Conservation (phyloP, 2,329 filamentous ascomycete genomes). For the Cladosporium velox region DNA sequence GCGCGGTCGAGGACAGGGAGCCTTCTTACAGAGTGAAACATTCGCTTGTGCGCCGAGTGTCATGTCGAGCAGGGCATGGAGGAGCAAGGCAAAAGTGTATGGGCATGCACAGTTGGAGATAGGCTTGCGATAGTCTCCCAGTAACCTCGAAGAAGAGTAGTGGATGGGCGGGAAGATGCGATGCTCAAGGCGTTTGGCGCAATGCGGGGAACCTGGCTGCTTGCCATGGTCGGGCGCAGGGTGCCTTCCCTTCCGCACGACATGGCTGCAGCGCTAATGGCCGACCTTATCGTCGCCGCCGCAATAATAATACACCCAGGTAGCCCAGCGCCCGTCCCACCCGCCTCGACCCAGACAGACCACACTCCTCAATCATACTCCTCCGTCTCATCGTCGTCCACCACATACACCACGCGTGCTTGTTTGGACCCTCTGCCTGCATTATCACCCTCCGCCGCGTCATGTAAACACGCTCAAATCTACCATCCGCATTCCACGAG, state of each 20-base stretch:
- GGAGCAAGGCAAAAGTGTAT: not conserved
- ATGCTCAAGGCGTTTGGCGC: not conserved
- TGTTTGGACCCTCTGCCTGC: not conserved
- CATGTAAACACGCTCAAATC: conserved; percentile 18
- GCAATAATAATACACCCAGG: not conserved
- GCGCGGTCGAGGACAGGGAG: not conserved
- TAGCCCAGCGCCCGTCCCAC: not conserved
- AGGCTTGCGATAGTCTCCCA: not conserved
- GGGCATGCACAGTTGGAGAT: not conserved
- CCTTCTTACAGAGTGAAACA: not conserved
- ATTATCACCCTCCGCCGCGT: conserved; percentile 8
- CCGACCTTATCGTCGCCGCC: conserved; percentile 7
- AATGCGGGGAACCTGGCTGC: not conserved
- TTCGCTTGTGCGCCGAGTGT: not conserved
- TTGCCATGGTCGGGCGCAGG: conserved; percentile 1
- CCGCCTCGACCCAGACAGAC: not conserved
- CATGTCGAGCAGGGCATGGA: not conserved
- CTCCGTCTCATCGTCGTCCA: not conserved
- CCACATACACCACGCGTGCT: not conserved
- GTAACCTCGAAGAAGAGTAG: not conserved
- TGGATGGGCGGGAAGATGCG: not conserved
- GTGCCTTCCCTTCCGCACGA: not conserved
- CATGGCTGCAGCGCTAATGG: conserved; percentile 6
- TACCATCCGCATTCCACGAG: conserved; percentile 15
- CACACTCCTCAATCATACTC: not conserved